Base-by-base conservation (phyloP, 2,329 filamentous ascomycete species). In the Penicillium sp. region DNA sequence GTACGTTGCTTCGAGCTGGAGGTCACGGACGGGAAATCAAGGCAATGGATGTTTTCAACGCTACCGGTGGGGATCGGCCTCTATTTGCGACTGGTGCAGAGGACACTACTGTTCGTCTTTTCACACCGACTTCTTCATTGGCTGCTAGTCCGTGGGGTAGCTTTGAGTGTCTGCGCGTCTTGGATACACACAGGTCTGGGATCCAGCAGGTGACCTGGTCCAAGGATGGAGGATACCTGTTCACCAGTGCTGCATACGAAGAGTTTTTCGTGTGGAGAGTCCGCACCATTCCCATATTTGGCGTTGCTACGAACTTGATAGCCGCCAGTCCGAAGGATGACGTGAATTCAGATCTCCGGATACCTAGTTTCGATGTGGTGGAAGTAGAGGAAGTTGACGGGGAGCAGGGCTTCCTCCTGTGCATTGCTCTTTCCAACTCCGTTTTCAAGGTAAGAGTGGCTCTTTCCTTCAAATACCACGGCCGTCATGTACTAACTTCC, bases 21-120 rank as follows among this genome's bases (percentile, higher is more conserved):
- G 85, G 85, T 0, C 94, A 99, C 71, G 94, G 94, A 0, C 80
- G 94, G 52, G 94, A 99, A 72, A 89, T 97, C 62, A 90, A 89
- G 69, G 74, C 82, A 2, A 72, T 83, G 57, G 80, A 84, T 21
- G 66, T 82, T 3, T 79, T 79, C 0, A 65, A 64, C 3, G 18
- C 54, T 13, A 38, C 59, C 16, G 41, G 51, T 18, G 58, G 41
- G 32, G 44, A 29, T 13, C 52, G 58, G 53, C 52, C 62, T 6
- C 66, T 87, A 5, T 75, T 89, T 35, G 87, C 85, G 1, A 89
- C 87, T 1, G 87, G 86, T 0, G 83, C 85, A 0, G 87, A 90
- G 69, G 87, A 90, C 65, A 90, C 87, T 0, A 75, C 82, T 15
- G 89, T 99, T 57, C 87, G 90, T 32, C 82, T 97, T 31, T 95